Percentiles rank a stretch among this genome's conserved stretches.
Conservation (phyloP, 768 basidiomycete species). For the Fistulinella prunicolor region DNA sequence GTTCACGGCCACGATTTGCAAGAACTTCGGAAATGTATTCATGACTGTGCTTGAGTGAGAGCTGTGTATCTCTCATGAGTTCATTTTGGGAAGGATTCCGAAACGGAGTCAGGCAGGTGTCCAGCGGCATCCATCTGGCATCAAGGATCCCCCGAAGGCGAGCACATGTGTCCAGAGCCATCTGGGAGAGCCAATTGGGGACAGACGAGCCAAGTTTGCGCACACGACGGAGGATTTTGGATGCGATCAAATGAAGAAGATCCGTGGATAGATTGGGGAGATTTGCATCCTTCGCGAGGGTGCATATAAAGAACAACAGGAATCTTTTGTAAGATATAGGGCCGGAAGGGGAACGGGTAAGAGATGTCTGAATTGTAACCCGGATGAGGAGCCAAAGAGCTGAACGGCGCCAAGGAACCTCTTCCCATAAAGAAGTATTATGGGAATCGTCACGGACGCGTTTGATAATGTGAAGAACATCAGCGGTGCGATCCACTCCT, state of each 20-base stretch:
- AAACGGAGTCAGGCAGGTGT: not conserved
- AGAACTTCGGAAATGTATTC: not conserved
- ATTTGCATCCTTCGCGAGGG: not conserved
- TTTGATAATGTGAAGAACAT: not conserved
- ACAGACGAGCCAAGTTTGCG: not conserved
- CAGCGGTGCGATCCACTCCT: not conserved
- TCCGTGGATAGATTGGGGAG: not conserved
- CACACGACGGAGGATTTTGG: not conserved
- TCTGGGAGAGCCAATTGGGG: not conserved
- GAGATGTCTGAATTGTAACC: no score
- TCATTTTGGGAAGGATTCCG: not conserved
- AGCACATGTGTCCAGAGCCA: not conserved
- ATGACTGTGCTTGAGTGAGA: not conserved
- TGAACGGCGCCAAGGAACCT: not conserved
- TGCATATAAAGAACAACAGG: not conserved
- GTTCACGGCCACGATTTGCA: no score
- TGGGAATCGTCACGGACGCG: not conserved
- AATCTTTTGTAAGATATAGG: not conserved
- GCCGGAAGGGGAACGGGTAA: not conserved
- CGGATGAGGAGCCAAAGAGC: not conserved
- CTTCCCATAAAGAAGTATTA: no score
- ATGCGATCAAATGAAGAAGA: not conserved
- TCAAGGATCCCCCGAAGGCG: not conserved
- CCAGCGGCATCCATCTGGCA: not conserved
- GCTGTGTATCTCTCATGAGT: not conserved